These are phyloP conservation scores for Eucalyptus sp. DNA, from an alignment of 345 rosid genomes.

Conservation along the genomic window DNA sequence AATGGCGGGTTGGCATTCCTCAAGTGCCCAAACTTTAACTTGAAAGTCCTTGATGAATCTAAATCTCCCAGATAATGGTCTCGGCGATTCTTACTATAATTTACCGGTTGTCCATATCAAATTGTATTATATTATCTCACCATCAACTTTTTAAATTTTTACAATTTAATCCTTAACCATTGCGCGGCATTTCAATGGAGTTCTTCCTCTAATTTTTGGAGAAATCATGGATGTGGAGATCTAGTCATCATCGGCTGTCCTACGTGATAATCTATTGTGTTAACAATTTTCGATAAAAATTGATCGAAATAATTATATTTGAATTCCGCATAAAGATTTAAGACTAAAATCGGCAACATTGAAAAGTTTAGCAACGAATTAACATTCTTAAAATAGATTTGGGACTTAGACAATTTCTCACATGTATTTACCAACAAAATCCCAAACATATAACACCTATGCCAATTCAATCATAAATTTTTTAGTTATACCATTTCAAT, in stretches of 20 bases:
- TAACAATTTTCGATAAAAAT: not conserved
- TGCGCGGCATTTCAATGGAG: not conserved
- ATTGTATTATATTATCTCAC: not conserved
- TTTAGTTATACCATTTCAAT: no score
- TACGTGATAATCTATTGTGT: not conserved
- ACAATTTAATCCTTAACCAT: not conserved
- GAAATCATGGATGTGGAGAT: not conserved
- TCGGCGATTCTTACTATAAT: not conserved
- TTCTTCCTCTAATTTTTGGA: not conserved
- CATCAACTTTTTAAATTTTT: not conserved
- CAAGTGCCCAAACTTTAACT: no score
- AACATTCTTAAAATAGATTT: no score
- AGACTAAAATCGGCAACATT: not conserved
- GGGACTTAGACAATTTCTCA: not conserved
- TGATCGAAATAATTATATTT: not conserved
- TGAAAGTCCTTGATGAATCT: not conserved
- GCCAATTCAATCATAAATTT: not conserved
- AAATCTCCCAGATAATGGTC: no score
- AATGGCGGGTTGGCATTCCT: not conserved
- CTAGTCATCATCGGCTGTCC: accelerated
- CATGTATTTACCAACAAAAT: not conserved
- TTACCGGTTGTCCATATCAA: not conserved
- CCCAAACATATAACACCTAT: not conserved
- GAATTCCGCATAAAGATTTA: not conserved
- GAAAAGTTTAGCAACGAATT: not conserved